Conservation (phyloP, 345 rosid species). For the Raphanus sativus region DNA sequence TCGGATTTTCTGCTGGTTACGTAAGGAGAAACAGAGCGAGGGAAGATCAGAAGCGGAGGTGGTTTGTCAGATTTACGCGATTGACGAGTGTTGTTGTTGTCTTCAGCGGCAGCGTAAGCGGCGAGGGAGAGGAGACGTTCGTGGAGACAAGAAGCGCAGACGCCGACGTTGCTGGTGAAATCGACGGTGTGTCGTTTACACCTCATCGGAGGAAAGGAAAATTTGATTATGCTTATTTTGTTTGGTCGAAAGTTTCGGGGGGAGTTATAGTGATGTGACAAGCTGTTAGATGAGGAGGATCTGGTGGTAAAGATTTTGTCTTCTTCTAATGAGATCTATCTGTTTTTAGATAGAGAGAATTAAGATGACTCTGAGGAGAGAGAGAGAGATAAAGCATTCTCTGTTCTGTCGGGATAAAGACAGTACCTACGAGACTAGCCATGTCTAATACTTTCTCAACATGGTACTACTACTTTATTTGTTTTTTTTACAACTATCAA, state of each 20-base stretch:
- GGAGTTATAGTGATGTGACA: slow-evolving; percentile 28
- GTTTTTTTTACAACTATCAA: too few relatives aligned
- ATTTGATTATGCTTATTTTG: too few relatives aligned
- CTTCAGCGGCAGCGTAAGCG: slow-evolving; percentile 36
- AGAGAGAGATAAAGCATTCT: background rate
- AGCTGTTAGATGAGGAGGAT: slow-evolving; percentile 32
- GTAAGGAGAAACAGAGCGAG: slow-evolving; percentile 47
- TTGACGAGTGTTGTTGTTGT: slow-evolving; percentile 8
- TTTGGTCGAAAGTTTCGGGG: background rate
- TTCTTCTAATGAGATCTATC: background rate
- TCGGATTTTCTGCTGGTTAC: slow-evolving; percentile 35
- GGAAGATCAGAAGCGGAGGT: slow-evolving; percentile 55
- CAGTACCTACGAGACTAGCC: background rate
- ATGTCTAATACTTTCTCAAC: background rate
- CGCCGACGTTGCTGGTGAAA: slow-evolving; percentile 67
- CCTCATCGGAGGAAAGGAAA: slow-evolving; percentile 51
- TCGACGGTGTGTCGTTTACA: slow-evolving; percentile 71
- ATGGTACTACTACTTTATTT: too few relatives aligned
- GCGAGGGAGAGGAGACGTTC: slow-evolving; percentile 62
- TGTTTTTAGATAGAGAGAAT: background rate
- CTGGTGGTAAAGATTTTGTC: slow-evolving; percentile 36
- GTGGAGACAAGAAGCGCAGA: slow-evolving; percentile 89
- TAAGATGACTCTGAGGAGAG: background rate
- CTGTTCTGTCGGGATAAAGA: background rate
- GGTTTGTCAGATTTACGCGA: slow-evolving; percentile 23